phyloP scores from a whole-genome alignment of 345 rosid species.

The Barbarea vulgaris region DNA sequence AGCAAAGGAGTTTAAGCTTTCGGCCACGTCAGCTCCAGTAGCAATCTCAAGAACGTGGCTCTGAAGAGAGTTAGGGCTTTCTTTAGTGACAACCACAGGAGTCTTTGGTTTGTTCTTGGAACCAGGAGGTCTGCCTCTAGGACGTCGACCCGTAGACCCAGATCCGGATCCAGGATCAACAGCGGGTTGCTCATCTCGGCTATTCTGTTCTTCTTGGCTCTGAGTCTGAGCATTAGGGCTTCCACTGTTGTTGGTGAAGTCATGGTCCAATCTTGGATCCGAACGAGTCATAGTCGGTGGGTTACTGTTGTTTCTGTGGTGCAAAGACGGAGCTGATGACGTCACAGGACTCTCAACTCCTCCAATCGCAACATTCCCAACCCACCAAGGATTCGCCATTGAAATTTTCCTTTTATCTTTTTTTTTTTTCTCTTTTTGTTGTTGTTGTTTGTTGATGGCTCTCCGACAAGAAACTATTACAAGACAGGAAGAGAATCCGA shows the following conservation, averaged over 20 bases:
- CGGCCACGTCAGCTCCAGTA: conserved; percentile 72
- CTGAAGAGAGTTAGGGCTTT: conserved; percentile 76
- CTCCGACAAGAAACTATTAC: conserved; percentile 36
- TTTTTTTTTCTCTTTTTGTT: neutral
- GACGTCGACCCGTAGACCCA: conserved; percentile 63
- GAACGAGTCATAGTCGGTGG: conserved; percentile 41
- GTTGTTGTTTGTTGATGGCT: neutral
- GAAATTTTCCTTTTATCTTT: neutral
- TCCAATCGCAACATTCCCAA: conserved; percentile 68
- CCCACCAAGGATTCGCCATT: conserved; percentile 95
- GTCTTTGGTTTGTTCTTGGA: conserved; percentile 83
- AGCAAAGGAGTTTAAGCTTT: conserved; percentile 64
- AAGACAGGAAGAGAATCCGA: conserved; percentile 33
- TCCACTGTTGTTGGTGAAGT: conserved; percentile 50
- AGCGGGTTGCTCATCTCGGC: conserved; percentile 43
- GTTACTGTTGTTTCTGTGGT: conserved; percentile 45
- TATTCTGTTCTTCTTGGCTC: conserved; percentile 58
- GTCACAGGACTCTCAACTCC: conserved; percentile 56
- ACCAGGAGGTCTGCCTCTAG: conserved; percentile 86
- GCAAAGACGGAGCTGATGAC: conserved; percentile 54
- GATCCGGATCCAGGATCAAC: conserved; percentile 39
- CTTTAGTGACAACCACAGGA: conserved; percentile 77
- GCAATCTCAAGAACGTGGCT: conserved; percentile 87
- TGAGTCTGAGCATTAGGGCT: conserved; percentile 44
- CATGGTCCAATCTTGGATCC: conserved; percentile 59